Percentiles rank a stretch among this genome's conserved stretches.
Conservation (phyloP, 352 stramenopile species). For the Phytophthora lateralis region DNA sequence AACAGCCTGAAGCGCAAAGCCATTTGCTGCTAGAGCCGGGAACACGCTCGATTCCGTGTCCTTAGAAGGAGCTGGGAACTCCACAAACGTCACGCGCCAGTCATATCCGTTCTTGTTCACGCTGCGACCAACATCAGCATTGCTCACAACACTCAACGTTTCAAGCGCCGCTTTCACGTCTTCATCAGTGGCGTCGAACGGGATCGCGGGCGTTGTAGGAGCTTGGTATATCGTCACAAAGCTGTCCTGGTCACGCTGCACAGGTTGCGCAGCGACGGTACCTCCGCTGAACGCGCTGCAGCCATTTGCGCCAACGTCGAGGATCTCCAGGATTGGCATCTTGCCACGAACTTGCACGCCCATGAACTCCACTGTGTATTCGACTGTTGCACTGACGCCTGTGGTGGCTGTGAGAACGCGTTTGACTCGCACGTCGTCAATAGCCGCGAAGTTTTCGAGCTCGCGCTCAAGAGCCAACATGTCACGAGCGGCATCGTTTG, state of each 20-base stretch:
- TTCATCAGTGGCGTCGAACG: constrained; percentile 87
- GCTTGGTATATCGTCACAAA: constrained; percentile 88
- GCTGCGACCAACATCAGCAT: constrained; percentile 85
- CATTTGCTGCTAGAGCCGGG: constrained; percentile 53
- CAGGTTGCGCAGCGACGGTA: constrained; percentile 12
- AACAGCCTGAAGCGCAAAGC: constrained; percentile 48
- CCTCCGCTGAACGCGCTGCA: constrained; percentile 75
- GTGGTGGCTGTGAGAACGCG: constrained; percentile 48
- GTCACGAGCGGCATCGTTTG: constrained; percentile 46
- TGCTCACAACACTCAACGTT: constrained; percentile 84
- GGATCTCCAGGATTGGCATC: constrained; percentile 83
- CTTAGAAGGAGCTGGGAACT: constrained; percentile 53
- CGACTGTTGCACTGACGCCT: constrained; percentile 54
- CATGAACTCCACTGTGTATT: constrained; percentile 94
- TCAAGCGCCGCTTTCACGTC: constrained; percentile 95
- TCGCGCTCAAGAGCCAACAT: constrained; percentile 64
- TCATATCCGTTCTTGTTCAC: constrained; percentile 89
- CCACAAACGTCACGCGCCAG: constrained; percentile 93
- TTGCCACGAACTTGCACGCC: constrained; percentile 90
- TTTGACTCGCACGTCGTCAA: constrained; percentile 79
- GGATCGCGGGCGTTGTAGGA: constrained; percentile 90
- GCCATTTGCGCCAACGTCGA: constrained; percentile 92
- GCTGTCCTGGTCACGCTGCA: constrained; percentile 37
- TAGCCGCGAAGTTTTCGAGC: constrained; percentile 61
- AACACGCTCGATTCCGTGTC: constrained; percentile 28